A percentile compares a stretch with the other conserved stretches of the same genome.
phyloP scores from a whole-genome alignment of 768 basidiomycete genomes.

The Gyrodon lividus region DNA sequence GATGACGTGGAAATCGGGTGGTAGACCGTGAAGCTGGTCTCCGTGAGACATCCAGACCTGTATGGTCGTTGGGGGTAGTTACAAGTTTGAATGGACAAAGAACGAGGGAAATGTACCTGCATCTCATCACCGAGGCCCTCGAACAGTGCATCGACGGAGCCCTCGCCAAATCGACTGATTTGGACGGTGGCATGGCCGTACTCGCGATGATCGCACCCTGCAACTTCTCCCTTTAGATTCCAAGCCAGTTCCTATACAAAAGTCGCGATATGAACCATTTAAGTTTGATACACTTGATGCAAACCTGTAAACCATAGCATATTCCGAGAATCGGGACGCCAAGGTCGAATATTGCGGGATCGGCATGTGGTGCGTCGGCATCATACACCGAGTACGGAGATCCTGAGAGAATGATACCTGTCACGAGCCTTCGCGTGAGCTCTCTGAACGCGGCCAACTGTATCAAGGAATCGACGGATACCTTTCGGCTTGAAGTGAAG shows the following conservation, averaged over 20 bases:
- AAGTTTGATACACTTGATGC: slow-evolving; percentile 10
- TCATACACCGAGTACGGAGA: slow-evolving; percentile 99
- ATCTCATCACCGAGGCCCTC: slow-evolving; percentile 84
- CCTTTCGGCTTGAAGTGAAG: slow-evolving; percentile 94
- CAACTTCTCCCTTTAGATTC: slow-evolving; percentile 80
- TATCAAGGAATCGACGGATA: slow-evolving; percentile 26
- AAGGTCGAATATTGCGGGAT: slow-evolving; percentile 84
- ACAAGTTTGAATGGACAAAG: not conserved
- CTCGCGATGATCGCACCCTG: slow-evolving; percentile 87
- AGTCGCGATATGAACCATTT: not conserved
- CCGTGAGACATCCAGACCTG: slow-evolving; percentile 99
- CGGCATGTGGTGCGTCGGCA: slow-evolving; percentile 86
- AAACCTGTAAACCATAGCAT: slow-evolving; percentile 93
- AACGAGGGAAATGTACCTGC: slow-evolving; percentile 53
- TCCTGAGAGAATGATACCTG: slow-evolving; percentile 94
- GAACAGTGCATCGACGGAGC: slow-evolving; percentile 73
- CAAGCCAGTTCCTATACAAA: slow-evolving; percentile 83
- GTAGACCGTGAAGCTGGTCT: slow-evolving; percentile 83
- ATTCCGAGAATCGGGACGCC: slow-evolving; percentile 94
- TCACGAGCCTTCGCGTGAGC: not conserved
- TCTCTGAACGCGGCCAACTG: not conserved
- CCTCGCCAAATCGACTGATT: slow-evolving; percentile 60
- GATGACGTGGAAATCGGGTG: slow-evolving; percentile 82
- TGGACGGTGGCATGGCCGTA: slow-evolving; percentile 89
- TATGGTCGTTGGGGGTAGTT: not conserved